A percentile compares a stretch with the other conserved stretches of the same genome.
Evolutionary conservation across 2,329 filamentous ascomycete genomes (phyloP).

Genomic region (Hypoxylon sp.): DNA sequence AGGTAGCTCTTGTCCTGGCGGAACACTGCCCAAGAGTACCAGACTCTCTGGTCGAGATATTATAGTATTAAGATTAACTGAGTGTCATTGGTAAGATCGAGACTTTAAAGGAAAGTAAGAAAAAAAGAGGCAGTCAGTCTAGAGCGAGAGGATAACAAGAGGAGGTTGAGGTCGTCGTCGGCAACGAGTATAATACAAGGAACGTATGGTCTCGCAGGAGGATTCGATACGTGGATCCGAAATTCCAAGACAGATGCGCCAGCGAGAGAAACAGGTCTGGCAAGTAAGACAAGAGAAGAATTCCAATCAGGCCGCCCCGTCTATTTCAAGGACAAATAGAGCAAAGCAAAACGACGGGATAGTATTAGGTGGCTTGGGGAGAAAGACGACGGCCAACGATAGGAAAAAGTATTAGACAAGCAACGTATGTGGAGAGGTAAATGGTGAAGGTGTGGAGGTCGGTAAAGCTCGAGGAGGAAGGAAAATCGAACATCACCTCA

Average conservation of each 20-base stretch:
- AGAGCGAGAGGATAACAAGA: constrained; percentile 24
- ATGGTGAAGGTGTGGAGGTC: constrained; percentile 29
- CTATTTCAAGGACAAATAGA: constrained; percentile 35
- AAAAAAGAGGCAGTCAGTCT: constrained; percentile 19
- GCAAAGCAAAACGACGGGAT: constrained; percentile 25
- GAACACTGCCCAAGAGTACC: constrained; percentile 41
- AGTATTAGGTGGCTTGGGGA: constrained; percentile 27
- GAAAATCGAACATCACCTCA: constrained; percentile 14
- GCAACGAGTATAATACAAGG: constrained; percentile 36
- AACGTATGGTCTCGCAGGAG: constrained; percentile 42
- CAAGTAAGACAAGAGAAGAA: constrained; percentile 39
- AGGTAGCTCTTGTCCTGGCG: constrained; percentile 21
- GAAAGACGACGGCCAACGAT: constrained; percentile 23
- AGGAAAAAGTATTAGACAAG: constrained; percentile 17
- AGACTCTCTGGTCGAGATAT: constrained; percentile 43
- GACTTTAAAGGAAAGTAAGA: constrained; percentile 30
- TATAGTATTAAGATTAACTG: constrained; percentile 43
- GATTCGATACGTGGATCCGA: constrained; percentile 40
- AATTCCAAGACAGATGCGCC: constrained; percentile 44
- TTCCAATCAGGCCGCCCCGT: constrained; percentile 37
- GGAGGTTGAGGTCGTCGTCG: constrained; percentile 19
- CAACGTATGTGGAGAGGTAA: constrained; percentile 29
- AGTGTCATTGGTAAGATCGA: constrained; percentile 38
- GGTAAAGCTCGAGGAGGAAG: constrained; percentile 24
- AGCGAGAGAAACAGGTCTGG: constrained; percentile 36